Conservation (phyloP, 495 filamentous ascomycete genomes). For the Thermothielavioides terrestris region DNA sequence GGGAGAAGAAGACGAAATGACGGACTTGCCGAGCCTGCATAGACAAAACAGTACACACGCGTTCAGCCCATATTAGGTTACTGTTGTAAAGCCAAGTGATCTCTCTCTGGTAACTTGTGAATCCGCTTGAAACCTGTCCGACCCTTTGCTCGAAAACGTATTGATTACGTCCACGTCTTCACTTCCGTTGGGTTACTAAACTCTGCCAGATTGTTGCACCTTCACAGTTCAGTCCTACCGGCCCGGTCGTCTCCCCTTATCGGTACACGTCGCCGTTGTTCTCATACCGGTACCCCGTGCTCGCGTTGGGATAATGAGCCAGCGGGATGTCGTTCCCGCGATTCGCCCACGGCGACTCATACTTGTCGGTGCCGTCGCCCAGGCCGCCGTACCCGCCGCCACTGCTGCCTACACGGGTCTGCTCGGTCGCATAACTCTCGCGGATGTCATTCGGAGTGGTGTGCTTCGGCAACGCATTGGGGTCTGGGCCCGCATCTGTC, state of each 20-base stretch:
- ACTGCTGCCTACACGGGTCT: constrained; percentile 25
- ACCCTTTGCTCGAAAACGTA: too few relatives aligned
- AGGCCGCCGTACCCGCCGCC: constrained; percentile 8
- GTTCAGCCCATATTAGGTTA: too few relatives aligned
- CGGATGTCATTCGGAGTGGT: constrained; percentile 32
- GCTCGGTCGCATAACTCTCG: constrained; percentile 35
- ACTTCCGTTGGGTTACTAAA: neutral
- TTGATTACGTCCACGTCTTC: too few relatives aligned
- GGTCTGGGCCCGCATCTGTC: constrained; percentile 3
- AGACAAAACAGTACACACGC: neutral
- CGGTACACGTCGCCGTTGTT: constrained; percentile 1
- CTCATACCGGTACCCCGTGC: constrained; percentile 2
- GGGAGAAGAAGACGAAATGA: neutral
- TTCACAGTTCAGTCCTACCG: neutral
- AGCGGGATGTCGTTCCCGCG: neutral
- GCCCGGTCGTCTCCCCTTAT: neutral
- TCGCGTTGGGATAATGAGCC: neutral
- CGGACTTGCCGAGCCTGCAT: neutral
- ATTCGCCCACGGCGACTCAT: constrained; percentile 21
- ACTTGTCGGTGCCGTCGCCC: constrained; percentile 19
- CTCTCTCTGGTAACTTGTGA: neutral
- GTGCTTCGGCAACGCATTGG: constrained; percentile 33
- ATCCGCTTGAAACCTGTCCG: neutral
- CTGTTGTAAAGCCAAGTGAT: constrained; percentile 1
- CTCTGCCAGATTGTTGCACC: neutral